Evolutionary conservation across 2,329 filamentous ascomycete species (phyloP).

Genomic region (Elsinoe batatas): DNA sequence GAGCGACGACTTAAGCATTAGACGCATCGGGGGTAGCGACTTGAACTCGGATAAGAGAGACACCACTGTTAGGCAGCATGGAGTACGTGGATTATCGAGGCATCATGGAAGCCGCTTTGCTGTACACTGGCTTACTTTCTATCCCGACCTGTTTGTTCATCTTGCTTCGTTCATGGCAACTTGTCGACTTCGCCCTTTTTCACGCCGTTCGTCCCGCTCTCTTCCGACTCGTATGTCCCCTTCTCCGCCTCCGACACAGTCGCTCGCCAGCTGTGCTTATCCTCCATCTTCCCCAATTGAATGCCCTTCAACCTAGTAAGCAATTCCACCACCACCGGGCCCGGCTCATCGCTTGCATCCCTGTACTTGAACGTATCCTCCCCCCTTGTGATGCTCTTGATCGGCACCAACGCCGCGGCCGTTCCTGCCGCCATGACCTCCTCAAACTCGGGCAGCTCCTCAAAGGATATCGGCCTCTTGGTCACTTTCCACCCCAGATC

Average conservation of each 20-base stretch:
- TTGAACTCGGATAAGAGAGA: no score
- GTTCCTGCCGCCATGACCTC: constrained; percentile 24
- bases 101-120: background rate
- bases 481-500: constrained; percentile 28
- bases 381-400: constrained; percentile 21
- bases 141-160: background rate
- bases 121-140: background rate
- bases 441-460: constrained; percentile 20
- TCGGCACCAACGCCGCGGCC: constrained; percentile 21
- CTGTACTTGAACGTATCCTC: constrained; percentile 21
- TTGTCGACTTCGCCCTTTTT: constrained; percentile 11
- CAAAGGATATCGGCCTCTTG: constrained; percentile 20
- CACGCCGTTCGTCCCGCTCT: constrained; percentile 16
- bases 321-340: constrained; percentile 62
- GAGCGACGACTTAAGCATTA: constrained; percentile 13
- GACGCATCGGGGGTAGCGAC: constrained; percentile 4
- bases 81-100: background rate
- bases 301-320: constrained; percentile 72
- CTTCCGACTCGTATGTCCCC: constrained; percentile 21
- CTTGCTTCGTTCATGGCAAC: background rate
- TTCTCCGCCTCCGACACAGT: constrained; percentile 32
- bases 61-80: background rate
- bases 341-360: constrained; percentile 55
- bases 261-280: constrained; percentile 64
- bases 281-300: constrained; percentile 69